Percentiles rank a stretch among this genome's conserved stretches.
These are phyloP conservation scores for Cutaneotrichosporon arboriforme DNA, from an alignment of 1,284 basidiomycete species.

Conservation along the genomic window DNA sequence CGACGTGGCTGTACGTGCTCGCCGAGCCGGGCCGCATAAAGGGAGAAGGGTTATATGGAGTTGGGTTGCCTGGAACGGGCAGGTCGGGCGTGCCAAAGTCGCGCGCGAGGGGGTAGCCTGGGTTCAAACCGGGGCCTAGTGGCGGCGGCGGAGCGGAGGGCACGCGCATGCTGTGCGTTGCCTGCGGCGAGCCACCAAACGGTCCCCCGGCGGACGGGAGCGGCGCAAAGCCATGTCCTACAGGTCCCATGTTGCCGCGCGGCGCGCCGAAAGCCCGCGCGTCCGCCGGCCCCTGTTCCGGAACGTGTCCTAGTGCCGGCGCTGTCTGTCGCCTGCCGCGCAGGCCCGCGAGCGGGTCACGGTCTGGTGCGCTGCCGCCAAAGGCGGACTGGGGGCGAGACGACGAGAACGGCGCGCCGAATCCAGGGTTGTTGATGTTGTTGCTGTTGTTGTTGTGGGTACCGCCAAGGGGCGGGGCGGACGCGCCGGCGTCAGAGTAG, in stretches of 20 bases:
- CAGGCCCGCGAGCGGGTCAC: constrained; percentile 5
- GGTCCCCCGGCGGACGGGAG: neutral
- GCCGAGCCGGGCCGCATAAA: constrained; percentile 31
- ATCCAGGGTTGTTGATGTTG: no score
- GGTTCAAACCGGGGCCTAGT: no score
- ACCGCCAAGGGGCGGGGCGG: neutral
- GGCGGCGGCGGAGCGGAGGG: constrained; percentile 2
- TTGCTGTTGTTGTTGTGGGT: neutral
- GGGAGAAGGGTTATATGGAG: constrained; percentile 9
- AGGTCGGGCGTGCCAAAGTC: constrained; percentile 31
- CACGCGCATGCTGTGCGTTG: neutral
- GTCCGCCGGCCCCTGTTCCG: neutral
- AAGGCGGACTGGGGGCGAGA: constrained; percentile 11
- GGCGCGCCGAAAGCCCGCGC: neutral
- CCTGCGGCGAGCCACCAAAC: neutral
- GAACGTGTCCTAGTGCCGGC: neutral
- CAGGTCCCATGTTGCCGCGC: neutral
- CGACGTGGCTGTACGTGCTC: constrained; percentile 41
- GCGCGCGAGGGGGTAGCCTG: constrained; percentile 4
- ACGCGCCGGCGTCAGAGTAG: neutral
- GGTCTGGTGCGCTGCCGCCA: constrained; percentile 1
- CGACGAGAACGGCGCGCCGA: neutral
- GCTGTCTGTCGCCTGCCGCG: neutral
- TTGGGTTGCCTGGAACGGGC: constrained; percentile 1
- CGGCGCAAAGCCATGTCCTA: neutral